Percentiles rank a stretch among this genome's conserved stretches.
These are phyloP conservation scores for Hordeum pubiflorum DNA, from an alignment of 202 grass and related monocot genomes.

Conservation along the genomic window DNA sequence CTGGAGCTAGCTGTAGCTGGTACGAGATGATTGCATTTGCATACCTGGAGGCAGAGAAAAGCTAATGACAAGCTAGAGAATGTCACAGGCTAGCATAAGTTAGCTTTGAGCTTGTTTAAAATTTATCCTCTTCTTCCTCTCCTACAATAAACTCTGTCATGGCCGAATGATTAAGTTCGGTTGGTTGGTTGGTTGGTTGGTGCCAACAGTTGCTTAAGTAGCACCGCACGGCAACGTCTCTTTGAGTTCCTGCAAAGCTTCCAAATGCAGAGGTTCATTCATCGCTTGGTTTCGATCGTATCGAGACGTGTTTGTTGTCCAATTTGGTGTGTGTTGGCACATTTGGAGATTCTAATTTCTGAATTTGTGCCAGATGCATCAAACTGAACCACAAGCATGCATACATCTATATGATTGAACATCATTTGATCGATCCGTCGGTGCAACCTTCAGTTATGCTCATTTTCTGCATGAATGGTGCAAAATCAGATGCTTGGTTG, in stretches of 20 bases:
- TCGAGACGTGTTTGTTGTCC: conserved; percentile 32
- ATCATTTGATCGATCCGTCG: not conserved
- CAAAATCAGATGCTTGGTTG: not conserved
- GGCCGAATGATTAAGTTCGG: conserved; percentile 42
- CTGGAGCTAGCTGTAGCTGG: not conserved
- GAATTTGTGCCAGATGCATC: conserved; percentile 33
- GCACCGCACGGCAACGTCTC: conserved; percentile 20
- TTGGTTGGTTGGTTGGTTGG: conserved; percentile 45
- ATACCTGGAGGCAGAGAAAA: conserved; percentile 21
- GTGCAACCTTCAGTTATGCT: not conserved
- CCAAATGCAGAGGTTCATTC: not conserved
- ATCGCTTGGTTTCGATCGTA: not conserved
- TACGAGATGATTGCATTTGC: conserved; percentile 8
- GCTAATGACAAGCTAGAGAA: conserved; percentile 16
- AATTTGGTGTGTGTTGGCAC: conserved; percentile 39
- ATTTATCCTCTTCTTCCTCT: not conserved
- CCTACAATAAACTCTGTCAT: conserved; percentile 15
- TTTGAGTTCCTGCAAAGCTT: conserved; percentile 20
- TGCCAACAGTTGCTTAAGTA: conserved; percentile 47
- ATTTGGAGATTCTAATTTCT: conserved; percentile 2
- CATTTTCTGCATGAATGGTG: not conserved
- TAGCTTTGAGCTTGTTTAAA: conserved; percentile 22
- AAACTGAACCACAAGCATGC: conserved; percentile 38
- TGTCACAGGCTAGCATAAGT: conserved; percentile 36
- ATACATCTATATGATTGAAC: not conserved